Base-by-base conservation (phyloP, 176 grass and related monocot species). In the Oryza glaberrima region DNA sequence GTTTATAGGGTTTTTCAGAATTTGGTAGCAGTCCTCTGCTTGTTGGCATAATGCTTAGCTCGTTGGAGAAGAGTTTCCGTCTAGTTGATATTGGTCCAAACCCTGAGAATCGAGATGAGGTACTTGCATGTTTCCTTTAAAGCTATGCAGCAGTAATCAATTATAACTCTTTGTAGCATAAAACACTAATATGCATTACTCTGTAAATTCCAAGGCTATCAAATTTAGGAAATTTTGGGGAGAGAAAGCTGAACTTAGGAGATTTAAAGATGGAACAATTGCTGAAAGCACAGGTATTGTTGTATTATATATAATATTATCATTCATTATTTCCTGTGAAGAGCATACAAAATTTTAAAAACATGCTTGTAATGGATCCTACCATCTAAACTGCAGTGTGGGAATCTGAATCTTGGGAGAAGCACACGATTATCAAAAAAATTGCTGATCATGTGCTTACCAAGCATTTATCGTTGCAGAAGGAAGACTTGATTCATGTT, bases 201-300 rank as follows among this genome's bases (percentile, higher is more conserved):
- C 73, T 58, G 69, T 70, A 67, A 69, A 79, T 81, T 41, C 67
- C 49, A 83, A 98, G 95, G 91, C 38, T 76, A 35, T 80, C 34
- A 90, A 94, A 85, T 99, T 96, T 84, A 85, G 93, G 80, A 92
- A 87, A 92, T 92, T 99, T 85, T 99, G 96, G 91, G 93, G 91
- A 73, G 86, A 96, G 84, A 96, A 95, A 88, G 87, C 96, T 78
- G 96, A 98, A 85, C 96, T 98, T 85, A 89, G 93, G 83, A 90
- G 93, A 90, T 98, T 92, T 86, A 98, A 90, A 83, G 96, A 98
- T 70, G 96, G 96, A 79, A 90, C 87, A 61, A 98, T 95, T 90
- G 96, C 89, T 67, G 96, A 98, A 85, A 98, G 95, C 92, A 93
- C 91, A 90, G 95, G 95, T 87, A 83, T 63, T 81, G 36, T 76